phyloP scores from a whole-genome alignment of 2,329 filamentous ascomycete genomes.

The Talaromyces funiculosus region DNA sequence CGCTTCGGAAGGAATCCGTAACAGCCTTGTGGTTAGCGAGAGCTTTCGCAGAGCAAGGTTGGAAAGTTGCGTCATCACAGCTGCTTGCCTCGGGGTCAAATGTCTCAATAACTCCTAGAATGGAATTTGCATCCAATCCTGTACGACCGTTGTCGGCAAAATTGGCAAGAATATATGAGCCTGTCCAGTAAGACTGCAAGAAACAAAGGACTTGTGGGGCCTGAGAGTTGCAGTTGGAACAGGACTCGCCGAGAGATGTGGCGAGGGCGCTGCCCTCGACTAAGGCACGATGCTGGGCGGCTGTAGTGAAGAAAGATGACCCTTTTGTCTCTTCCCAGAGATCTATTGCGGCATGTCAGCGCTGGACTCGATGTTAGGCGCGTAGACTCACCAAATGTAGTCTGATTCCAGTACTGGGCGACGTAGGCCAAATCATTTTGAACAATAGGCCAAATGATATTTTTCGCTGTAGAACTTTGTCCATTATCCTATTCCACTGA shows the following conservation, averaged over 20 bases:
- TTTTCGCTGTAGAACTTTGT: slow-evolving; percentile 43
- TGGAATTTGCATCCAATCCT: slow-evolving; percentile 66
- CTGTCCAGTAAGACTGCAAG: slow-evolving; percentile 67
- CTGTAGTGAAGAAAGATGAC: slow-evolving; percentile 71
- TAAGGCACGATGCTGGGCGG: slow-evolving; percentile 59
- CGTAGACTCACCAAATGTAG: slow-evolving; percentile 46
- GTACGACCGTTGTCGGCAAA: slow-evolving; percentile 55
- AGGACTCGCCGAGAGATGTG: slow-evolving; percentile 55
- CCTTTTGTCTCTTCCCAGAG: slow-evolving; percentile 75
- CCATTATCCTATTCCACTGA: slow-evolving; percentile 44
- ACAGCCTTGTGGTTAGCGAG: slow-evolving; percentile 71
- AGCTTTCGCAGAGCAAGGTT: slow-evolving; percentile 63
- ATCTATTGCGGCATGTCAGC: slow-evolving; percentile 31
- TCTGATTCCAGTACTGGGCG: slow-evolving; percentile 62
- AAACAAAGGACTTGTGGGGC: slow-evolving; percentile 69
- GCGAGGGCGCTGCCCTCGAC: slow-evolving; percentile 59
- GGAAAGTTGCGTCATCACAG: slow-evolving; percentile 67
- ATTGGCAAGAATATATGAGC: slow-evolving; percentile 63
- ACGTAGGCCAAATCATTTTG: slow-evolving; percentile 70
- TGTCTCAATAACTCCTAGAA: slow-evolving; percentile 60
- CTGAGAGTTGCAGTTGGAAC: slow-evolving; percentile 55
- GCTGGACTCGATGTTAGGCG: not conserved
- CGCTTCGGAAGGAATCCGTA: slow-evolving; percentile 66
- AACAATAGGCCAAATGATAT: slow-evolving; percentile 65
- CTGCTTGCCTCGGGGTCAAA: slow-evolving; percentile 61